phyloP scores from a whole-genome alignment of 148 eudicot species.

The Linanthus parryae region DNA sequence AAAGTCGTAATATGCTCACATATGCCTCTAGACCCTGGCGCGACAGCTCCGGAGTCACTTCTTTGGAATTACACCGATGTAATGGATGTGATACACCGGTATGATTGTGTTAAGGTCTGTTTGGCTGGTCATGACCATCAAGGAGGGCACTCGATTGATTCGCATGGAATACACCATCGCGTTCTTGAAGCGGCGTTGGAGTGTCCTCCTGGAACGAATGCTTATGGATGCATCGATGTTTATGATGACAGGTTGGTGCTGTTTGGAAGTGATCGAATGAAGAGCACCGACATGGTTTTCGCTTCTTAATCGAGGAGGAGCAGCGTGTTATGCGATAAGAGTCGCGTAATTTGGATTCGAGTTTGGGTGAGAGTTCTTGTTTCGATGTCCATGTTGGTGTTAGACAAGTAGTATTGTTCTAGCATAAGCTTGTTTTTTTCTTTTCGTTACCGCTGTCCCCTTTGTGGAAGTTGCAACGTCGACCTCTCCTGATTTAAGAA shows the following conservation, averaged over 20 bases:
- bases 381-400: no score
- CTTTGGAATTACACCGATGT: slow-evolving; percentile 88
- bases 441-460: no score
- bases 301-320: no score
- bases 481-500: no score
- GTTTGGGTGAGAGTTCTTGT: no score
- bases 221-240: slow-evolving; percentile 68
- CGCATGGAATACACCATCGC: slow-evolving; percentile 75
- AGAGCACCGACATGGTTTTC: slow-evolving; percentile 70
- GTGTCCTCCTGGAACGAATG: slow-evolving; percentile 70
- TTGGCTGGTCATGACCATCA: slow-evolving; percentile 73
- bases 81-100: slow-evolving; percentile 59
- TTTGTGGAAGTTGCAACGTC: no score
- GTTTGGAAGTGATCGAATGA: slow-evolving; percentile 57
- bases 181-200: slow-evolving; percentile 86
- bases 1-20: slow-evolving; percentile 74
- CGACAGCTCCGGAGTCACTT: slow-evolving; percentile 48
- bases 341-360: no score
- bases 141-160: slow-evolving; percentile 66
- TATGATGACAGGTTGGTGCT: slow-evolving; percentile 58
- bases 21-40: slow-evolving; percentile 57
- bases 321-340: no score
- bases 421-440: no score
- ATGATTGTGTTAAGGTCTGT: slow-evolving; percentile 79
- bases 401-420: no score